These are phyloP conservation scores for Apiotrichum akiyoshidainum DNA, from an alignment of 1,284 basidiomycete genomes.

Conservation along the genomic window DNA sequence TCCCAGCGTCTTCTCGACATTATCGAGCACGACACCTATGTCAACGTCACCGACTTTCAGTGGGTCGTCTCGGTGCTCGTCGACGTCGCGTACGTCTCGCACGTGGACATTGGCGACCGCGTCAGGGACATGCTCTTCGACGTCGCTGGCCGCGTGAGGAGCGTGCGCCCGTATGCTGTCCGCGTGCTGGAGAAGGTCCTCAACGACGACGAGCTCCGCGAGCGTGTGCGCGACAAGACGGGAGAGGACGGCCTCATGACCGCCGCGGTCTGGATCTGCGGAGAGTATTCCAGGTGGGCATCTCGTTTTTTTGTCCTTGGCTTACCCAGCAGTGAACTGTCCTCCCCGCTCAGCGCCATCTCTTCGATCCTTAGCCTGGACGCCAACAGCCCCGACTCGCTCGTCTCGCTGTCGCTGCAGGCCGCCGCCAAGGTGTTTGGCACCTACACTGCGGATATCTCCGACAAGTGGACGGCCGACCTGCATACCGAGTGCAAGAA, in stretches of 20 bases:
- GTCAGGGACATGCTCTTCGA: conserved; percentile 83
- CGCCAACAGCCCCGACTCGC: conserved; percentile 60
- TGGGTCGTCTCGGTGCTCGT: conserved; percentile 95
- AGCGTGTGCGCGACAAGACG: conserved; percentile 54
- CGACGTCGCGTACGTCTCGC: conserved; percentile 79
- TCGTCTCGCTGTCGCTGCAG: conserved; percentile 73
- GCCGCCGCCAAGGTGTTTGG: conserved; percentile 83
- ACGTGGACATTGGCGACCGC: conserved; percentile 68
- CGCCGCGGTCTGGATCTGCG: conserved; percentile 92
- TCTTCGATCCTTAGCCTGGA: conserved; percentile 58
- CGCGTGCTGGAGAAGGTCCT: conserved; percentile 74
- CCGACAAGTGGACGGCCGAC: conserved; percentile 63
- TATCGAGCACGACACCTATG: conserved; percentile 76
- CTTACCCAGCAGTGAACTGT: conserved; percentile 22
- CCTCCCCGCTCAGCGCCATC: conserved; percentile 50
- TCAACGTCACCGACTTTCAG: conserved; percentile 85
- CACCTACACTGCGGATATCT: conserved; percentile 70
- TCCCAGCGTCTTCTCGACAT: conserved; percentile 76
- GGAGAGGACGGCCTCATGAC: conserved; percentile 76
- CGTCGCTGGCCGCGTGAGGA: conserved; percentile 75
- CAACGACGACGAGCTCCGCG: conserved; percentile 68
- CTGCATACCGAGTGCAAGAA: conserved; percentile 56
- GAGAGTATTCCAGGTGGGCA: conserved; percentile 66
- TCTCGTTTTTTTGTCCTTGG: too few species aligned
- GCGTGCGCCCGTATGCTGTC: conserved; percentile 72